These are phyloP conservation scores for Claviceps lovelessii DNA, from an alignment of 2,329 filamentous ascomycete genomes.

Conservation along the genomic window DNA sequence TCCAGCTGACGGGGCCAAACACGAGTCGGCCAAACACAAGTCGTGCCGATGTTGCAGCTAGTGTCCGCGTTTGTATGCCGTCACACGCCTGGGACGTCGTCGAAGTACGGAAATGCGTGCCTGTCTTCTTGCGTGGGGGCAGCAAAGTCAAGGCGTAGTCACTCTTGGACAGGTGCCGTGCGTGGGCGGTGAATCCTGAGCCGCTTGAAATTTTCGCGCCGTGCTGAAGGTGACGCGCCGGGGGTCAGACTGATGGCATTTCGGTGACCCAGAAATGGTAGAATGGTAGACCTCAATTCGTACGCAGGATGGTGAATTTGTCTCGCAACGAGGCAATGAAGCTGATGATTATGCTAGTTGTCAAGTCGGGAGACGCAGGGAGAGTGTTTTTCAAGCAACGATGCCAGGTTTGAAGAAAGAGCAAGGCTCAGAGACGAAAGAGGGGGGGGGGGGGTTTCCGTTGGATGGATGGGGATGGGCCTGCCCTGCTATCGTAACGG, in stretches of 20 bases:
- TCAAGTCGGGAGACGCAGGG: background rate
- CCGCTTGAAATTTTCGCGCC: slow-evolving; percentile 11
- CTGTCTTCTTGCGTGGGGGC: background rate
- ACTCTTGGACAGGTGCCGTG: background rate
- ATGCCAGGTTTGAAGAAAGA: slow-evolving; percentile 1
- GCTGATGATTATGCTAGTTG: background rate
- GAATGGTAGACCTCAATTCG: background rate
- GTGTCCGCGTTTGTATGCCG: background rate
- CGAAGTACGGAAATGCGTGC: background rate
- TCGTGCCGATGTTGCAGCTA: background rate
- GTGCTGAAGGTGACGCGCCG: slow-evolving; percentile 11
- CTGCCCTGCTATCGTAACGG: background rate
- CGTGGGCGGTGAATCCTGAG: slow-evolving; percentile 6
- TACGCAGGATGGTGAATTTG: background rate
- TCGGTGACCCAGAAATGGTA: background rate
- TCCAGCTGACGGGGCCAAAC: slow-evolving; percentile 10
- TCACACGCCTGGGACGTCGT: background rate
- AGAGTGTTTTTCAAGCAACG: background rate
- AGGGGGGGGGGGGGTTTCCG: slow-evolving; percentile 1
- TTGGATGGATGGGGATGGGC: background rate
- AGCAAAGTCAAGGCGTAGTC: background rate
- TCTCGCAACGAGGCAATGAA: background rate
- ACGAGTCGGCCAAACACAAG: slow-evolving; percentile 9
- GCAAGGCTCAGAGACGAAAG: background rate
- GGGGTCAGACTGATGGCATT: slow-evolving; percentile 17